Percentiles rank a stretch among this genome's conserved stretches.
phyloP scores from a whole-genome alignment of 768 basidiomycete genomes.

The Tylopilus rubrobrunneus region DNA sequence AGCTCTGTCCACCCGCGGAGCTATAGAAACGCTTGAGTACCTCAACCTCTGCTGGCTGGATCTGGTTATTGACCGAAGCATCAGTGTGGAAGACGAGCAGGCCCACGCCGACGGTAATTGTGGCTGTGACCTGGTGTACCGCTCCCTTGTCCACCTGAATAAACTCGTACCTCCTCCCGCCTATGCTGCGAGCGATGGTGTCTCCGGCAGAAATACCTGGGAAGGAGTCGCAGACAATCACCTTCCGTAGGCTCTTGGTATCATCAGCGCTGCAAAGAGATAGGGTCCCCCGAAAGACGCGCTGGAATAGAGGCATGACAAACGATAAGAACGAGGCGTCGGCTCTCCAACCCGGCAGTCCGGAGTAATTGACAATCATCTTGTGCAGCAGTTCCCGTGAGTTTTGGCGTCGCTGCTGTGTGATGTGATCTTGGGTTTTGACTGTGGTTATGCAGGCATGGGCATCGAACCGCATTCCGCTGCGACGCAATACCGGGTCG shows the following conservation, averaged over 20 bases:
- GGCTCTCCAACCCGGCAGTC: neutral
- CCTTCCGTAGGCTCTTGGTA: neutral
- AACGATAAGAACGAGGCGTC: neutral
- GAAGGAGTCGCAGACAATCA: neutral
- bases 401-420: neutral
- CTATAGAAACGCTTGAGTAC: neutral
- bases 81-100: neutral
- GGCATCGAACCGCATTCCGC: constrained; percentile 29
- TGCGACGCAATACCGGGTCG: constrained; percentile 17
- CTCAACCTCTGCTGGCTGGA: neutral
- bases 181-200: neutral
- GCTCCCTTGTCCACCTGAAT: neutral
- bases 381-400: neutral
- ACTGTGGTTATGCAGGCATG: constrained; percentile 11
- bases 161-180: neutral
- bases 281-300: neutral
- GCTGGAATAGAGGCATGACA: neutral
- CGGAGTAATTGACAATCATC: neutral
- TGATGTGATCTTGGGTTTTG: neutral
- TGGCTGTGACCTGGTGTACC: no score
- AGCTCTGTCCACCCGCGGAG: neutral
- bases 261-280: neutral
- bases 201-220: no score
- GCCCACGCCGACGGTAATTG: neutral
- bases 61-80: neutral